Conservation (phyloP, 164 flowering plant genomes). For the Sedum album region DNA sequence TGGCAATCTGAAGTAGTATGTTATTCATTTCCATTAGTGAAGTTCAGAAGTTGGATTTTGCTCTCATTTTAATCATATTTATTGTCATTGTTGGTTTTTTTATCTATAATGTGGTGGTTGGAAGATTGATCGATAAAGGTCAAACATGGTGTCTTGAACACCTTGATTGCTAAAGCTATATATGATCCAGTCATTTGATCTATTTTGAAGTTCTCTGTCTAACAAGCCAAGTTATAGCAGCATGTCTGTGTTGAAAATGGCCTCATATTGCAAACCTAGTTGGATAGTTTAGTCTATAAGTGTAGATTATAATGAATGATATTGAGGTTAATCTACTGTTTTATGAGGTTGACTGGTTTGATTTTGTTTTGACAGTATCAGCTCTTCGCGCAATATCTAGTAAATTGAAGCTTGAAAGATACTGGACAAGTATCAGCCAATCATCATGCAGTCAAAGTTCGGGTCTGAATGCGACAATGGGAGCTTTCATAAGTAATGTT, state of each 20-base stretch:
- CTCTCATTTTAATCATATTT: neutral
- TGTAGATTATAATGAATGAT: neutral
- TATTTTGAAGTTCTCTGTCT: neutral
- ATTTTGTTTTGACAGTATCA: neutral
- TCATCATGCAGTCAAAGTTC: neutral
- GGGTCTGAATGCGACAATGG: neutral
- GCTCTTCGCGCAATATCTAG: neutral
- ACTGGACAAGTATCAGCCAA: neutral
- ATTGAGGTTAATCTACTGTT: neutral
- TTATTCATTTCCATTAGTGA: neutral
- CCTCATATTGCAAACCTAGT: neutral
- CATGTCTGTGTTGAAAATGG: neutral
- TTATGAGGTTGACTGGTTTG: neutral
- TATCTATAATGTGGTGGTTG: neutral
- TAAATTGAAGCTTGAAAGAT: neutral
- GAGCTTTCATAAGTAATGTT: neutral
- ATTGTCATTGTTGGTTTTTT: neutral
- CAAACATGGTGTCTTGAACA: conserved; percentile 2
- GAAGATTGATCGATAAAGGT: neutral
- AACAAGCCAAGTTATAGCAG: neutral
- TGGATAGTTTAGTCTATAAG: neutral
- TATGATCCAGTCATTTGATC: neutral
- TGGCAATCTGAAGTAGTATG: neutral
- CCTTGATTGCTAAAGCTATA: neutral
- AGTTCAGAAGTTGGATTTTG: neutral